Evolutionary conservation across 768 basidiomycete genomes (phyloP).

Genomic region (Inosperma sp.): DNA sequence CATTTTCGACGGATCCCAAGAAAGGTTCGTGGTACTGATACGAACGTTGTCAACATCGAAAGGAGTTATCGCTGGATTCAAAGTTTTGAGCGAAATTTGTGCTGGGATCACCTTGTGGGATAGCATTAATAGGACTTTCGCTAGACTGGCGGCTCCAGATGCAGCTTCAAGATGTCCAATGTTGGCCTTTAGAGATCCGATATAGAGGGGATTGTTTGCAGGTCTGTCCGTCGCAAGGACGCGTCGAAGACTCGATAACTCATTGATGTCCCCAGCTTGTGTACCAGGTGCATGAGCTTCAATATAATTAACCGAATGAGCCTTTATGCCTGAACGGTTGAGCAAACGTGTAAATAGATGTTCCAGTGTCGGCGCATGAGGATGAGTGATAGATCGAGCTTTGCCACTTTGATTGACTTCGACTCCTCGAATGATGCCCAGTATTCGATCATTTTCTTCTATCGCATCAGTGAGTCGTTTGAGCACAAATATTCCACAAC

Average conservation of each 20-base stretch:
- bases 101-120: slow-evolving; percentile 50
- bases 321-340: slow-evolving; percentile 38
- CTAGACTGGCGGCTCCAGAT: slow-evolving; percentile 66
- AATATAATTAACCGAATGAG: slow-evolving; percentile 51
- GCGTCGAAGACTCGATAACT: slow-evolving; percentile 56
- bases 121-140: slow-evolving; percentile 69
- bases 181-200: slow-evolving; percentile 69
- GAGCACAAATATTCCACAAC: slow-evolving; percentile 65
- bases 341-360: slow-evolving; percentile 50
- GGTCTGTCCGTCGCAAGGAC: slow-evolving; percentile 45
- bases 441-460: slow-evolving; percentile 60
- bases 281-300: slow-evolving; percentile 78
- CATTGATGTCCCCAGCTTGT: slow-evolving; percentile 64
- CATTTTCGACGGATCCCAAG: slow-evolving; percentile 40
- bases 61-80: slow-evolving; percentile 54
- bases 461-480: slow-evolving; percentile 67
- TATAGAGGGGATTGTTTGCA: slow-evolving; percentile 48
- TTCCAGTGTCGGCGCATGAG: slow-evolving; percentile 59
- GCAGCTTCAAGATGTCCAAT: slow-evolving; percentile 75
- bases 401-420: slow-evolving; percentile 71
- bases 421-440: slow-evolving; percentile 62
- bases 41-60: slow-evolving; percentile 44
- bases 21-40: slow-evolving; percentile 38
- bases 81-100: slow-evolving; percentile 51
- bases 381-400: slow-evolving; percentile 67